A percentile compares a stretch with the other conserved stretches of the same genome.
Evolutionary conservation across 371 early-diverging fungal genomes (phyloP).

Genomic region (Circinella minor): DNA sequence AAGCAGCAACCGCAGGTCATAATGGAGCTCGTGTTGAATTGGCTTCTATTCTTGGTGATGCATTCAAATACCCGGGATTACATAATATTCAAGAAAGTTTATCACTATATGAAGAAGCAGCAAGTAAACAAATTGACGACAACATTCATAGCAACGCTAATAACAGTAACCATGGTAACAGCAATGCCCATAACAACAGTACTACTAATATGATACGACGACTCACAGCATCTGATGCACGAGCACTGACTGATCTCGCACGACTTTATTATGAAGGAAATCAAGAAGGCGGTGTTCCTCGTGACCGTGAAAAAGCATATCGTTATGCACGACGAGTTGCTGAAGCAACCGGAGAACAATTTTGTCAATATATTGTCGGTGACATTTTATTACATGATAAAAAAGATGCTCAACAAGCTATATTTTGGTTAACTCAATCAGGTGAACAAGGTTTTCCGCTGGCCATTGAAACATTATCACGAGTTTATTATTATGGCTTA

Average conservation of each 20-base stretch:
- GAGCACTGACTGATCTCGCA: slow-evolving; percentile 47
- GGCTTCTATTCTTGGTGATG: slow-evolving; percentile 44
- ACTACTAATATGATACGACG: slow-evolving; percentile 6
- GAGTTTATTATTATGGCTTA: slow-evolving; percentile 43
- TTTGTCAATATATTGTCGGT: slow-evolving; percentile 55
- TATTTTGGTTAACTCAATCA: slow-evolving; percentile 53
- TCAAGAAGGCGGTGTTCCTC: slow-evolving; percentile 23
- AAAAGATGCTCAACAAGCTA: slow-evolving; percentile 41
- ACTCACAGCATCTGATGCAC: slow-evolving; percentile 30
- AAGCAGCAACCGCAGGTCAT: slow-evolving; percentile 36
- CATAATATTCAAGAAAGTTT: slow-evolving; percentile 43
- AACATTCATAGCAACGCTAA: neutral
- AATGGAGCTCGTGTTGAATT: slow-evolving; percentile 42
- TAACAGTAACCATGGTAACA: too few species aligned
- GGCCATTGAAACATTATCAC: slow-evolving; percentile 47
- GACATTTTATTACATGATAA: slow-evolving; percentile 36
- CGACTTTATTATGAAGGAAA: slow-evolving; percentile 50
- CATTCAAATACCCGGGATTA: slow-evolving; percentile 43
- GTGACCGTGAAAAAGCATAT: slow-evolving; percentile 48
- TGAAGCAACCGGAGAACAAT: slow-evolving; percentile 46
- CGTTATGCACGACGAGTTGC: slow-evolving; percentile 47
- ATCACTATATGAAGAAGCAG: slow-evolving; percentile 35
- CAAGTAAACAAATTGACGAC: slow-evolving; percentile 4
- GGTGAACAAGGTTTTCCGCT: slow-evolving; percentile 52
- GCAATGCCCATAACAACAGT: too few species aligned